phyloP scores from a whole-genome alignment of 108 stramenopile genomes.

The Fragilaria crotonensis region DNA sequence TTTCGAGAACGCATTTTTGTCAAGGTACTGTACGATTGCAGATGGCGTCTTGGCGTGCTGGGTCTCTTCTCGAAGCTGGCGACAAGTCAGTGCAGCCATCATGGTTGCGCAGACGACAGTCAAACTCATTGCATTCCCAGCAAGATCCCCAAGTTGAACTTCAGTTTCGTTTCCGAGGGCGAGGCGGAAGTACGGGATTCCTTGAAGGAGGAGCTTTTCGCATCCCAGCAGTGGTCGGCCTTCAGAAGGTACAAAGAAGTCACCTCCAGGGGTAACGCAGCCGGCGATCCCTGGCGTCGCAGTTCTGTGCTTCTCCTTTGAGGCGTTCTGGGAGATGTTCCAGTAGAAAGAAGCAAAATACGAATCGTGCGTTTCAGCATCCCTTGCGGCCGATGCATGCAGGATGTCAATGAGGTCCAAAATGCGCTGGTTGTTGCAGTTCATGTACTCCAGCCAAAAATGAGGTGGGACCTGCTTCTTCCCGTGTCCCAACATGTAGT shows the following conservation, averaged over 20 bases:
- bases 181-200: slow-evolving; percentile 70
- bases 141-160: slow-evolving; percentile 70
- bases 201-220: slow-evolving; percentile 72
- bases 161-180: slow-evolving; percentile 67
- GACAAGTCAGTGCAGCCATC: slow-evolving; percentile 46
- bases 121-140: slow-evolving; percentile 78
- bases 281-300: slow-evolving; percentile 48
- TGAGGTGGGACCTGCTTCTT: slow-evolving; percentile 49
- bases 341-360: slow-evolving; percentile 54
- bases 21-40: neutral
- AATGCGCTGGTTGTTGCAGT: slow-evolving; percentile 26
- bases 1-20: neutral
- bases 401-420: slow-evolving; percentile 53
- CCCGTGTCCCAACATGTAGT: slow-evolving; percentile 48
- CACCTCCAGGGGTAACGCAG: slow-evolving; percentile 73
- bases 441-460: slow-evolving; percentile 62
- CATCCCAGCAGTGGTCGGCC: slow-evolving; percentile 61
- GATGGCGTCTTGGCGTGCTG: neutral
- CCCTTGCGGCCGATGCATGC: slow-evolving; percentile 42
- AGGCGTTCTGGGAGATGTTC: slow-evolving; percentile 66
- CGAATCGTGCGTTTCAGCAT: slow-evolving; percentile 59
- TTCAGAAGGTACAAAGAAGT: slow-evolving; percentile 55
- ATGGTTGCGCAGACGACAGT: slow-evolving; percentile 66
- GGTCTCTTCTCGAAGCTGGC: slow-evolving; percentile 39
- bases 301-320: slow-evolving; percentile 52